These are phyloP conservation scores for Kodamaea kakaduensis DNA, from an alignment of 805 yeast species.

Conservation along the genomic window DNA sequence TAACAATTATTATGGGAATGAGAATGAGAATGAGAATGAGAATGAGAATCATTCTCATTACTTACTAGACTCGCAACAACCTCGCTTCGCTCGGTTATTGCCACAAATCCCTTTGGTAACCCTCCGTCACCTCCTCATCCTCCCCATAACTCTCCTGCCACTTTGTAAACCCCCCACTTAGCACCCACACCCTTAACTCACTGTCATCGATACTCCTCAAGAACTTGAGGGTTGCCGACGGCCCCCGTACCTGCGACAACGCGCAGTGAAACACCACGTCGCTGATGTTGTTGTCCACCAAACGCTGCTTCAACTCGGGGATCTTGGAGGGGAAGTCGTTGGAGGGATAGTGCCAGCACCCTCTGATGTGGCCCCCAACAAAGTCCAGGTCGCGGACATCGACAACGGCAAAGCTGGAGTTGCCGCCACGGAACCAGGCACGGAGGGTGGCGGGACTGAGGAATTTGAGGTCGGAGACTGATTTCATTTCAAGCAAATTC, in stretches of 20 bases:
- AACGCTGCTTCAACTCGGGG: constrained; percentile 34
- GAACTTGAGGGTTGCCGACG: constrained; percentile 70
- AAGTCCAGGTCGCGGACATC: constrained; percentile 86
- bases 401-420: constrained; percentile 51
- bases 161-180: constrained; percentile 77
- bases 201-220: constrained; percentile 41
- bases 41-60: too few relatives aligned
- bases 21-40: too few relatives aligned
- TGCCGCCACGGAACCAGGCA: constrained; percentile 42
- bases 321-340: constrained; percentile 36
- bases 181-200: constrained; percentile 56
- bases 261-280: constrained; percentile 88
- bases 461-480: constrained; percentile 43
- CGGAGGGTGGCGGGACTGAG: constrained; percentile 43
- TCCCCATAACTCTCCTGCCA: constrained; percentile 80
- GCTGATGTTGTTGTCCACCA: constrained; percentile 29
- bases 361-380: constrained; percentile 69
- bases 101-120: constrained; percentile 36
- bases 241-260: constrained; percentile 88
- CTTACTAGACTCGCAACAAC: too few relatives aligned
- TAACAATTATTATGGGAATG: too few relatives aligned
- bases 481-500: too few relatives aligned
- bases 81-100: constrained; percentile 10
- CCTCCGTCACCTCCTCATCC: constrained; percentile 60
- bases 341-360: constrained; percentile 56